Conservation (phyloP, 2,329 filamentous ascomycete genomes). For the Dichotomopilus funicola region DNA sequence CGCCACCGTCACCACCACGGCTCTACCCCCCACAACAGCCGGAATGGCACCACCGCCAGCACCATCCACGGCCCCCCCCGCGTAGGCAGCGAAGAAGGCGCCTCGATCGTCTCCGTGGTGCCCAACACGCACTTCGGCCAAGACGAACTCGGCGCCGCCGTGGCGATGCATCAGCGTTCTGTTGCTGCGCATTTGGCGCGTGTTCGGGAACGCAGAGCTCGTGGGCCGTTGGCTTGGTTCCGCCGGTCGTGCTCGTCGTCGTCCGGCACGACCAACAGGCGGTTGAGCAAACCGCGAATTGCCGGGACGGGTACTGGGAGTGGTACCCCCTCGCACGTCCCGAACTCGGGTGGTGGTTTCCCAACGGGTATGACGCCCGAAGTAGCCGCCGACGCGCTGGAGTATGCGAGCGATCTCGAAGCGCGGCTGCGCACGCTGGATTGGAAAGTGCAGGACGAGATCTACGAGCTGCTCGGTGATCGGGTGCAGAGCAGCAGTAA, state of each 20-base stretch:
- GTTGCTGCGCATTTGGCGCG: not conserved
- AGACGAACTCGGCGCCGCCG: constrained; percentile 10
- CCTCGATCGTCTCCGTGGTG: constrained; percentile 17
- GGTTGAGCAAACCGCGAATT: not conserved
- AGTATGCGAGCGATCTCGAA: constrained; percentile 15
- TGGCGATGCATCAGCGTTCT: constrained; percentile 3
- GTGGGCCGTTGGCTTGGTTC: not conserved
- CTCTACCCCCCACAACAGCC: no score
- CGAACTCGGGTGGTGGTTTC: not conserved
- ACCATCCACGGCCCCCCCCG: no score
- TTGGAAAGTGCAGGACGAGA: constrained; percentile 22
- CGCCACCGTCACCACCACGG: not conserved
- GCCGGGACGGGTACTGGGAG: no score
- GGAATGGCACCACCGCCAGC: no score
- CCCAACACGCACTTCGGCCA: constrained; percentile 20
- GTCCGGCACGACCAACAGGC: not conserved
- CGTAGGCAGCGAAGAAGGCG: constrained; percentile 12
- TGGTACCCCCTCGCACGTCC: no score
- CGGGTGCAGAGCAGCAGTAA: constrained; percentile 19
- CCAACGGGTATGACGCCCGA: not conserved
- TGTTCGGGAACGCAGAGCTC: not conserved
- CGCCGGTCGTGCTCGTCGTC: no score
- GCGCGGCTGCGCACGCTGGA: constrained; percentile 15
- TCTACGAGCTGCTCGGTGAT: constrained; percentile 20
- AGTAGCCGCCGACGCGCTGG: not conserved